These are phyloP conservation scores for Alternaria triticimaculans DNA, from an alignment of 2,329 filamentous ascomycete species.

Conservation along the genomic window DNA sequence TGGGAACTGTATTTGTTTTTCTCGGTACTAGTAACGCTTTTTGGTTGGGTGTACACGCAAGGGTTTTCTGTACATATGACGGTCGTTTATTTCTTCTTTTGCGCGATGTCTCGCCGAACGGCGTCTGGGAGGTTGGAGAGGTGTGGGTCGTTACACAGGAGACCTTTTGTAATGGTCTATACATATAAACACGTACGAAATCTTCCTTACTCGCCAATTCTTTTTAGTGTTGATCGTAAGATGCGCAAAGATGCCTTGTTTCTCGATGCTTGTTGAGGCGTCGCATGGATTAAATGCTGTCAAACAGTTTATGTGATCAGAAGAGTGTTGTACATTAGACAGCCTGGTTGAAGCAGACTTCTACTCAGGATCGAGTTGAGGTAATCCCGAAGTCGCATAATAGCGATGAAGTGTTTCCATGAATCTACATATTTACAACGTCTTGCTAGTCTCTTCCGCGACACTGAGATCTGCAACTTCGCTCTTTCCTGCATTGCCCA, in stretches of 20 bases:
- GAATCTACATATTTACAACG: neutral
- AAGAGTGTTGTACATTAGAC: neutral
- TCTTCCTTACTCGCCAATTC: neutral
- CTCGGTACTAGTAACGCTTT: neutral
- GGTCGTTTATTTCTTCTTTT: neutral
- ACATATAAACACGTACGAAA: neutral
- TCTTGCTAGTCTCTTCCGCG: slow-evolving; percentile 5
- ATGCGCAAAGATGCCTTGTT: neutral
- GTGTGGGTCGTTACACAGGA: neutral
- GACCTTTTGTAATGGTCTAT: neutral
- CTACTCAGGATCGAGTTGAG: neutral
- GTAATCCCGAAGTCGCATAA: neutral
- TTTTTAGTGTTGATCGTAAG: neutral
- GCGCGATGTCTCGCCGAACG: neutral
- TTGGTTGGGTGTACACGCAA: neutral
- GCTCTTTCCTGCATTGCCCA: slow-evolving; percentile 18
- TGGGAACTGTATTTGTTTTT: neutral
- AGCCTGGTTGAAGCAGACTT: slow-evolving; percentile 9
- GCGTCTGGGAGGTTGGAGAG: neutral
- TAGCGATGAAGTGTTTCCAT: neutral
- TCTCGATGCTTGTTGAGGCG: neutral
- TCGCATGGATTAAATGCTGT: neutral
- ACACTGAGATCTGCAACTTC: slow-evolving; percentile 18
- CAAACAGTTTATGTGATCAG: neutral
- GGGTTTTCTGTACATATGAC: neutral